Evolutionary conservation across 257 asterid genomes (phyloP), one percentile per base, ranked within the genome.

Genomic region (Salvia rosmarinus): DNA sequence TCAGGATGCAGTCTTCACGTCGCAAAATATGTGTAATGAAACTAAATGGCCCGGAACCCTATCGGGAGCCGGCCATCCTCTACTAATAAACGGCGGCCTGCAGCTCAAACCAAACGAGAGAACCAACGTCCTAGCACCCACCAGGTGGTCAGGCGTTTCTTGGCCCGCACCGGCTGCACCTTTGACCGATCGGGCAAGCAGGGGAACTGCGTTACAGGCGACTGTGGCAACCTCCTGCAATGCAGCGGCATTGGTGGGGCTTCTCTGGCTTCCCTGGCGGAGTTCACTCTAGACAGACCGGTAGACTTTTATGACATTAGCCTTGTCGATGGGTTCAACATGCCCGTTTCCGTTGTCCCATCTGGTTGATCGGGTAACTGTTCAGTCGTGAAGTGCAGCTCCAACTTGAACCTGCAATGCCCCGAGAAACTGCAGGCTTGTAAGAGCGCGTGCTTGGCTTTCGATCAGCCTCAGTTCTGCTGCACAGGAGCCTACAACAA

Each of bases 141-240:
- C 69, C 1, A 95, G 86, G 20, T 91, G 92, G 97, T 87, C 97
- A 2, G 97, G 97, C 95, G 90, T 4, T 73, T 91, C 73, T 91
- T 96, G 97, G 78, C 86, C 0, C 71, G 95, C 4, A 87, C 40
- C 16, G 87, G 87, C 47, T 91, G 96, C 88, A 61, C 1, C 16
- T 91, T 91, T 50, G 89, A 86, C 75, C 59, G 9, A 23, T 77
- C 87, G 2, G 89, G 90, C 50, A 69, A 62, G 20, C 72, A 49
- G 14, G 95, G 95, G 34, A 49, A 46, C 43, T 90, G 97, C 72
- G 10, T 68, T 73, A 87, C 95, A 0, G 95, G 89, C 0, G 87
- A 90, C 78, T 90, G 97, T 0, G 85, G 84, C 2, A 82, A 87
- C 56, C 74, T 46, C 46, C 74, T 84, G 9, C 67, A 80, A 47